Base-by-base conservation (phyloP, 768 basidiomycete genomes). In the Strobilomyces dryophilus region DNA sequence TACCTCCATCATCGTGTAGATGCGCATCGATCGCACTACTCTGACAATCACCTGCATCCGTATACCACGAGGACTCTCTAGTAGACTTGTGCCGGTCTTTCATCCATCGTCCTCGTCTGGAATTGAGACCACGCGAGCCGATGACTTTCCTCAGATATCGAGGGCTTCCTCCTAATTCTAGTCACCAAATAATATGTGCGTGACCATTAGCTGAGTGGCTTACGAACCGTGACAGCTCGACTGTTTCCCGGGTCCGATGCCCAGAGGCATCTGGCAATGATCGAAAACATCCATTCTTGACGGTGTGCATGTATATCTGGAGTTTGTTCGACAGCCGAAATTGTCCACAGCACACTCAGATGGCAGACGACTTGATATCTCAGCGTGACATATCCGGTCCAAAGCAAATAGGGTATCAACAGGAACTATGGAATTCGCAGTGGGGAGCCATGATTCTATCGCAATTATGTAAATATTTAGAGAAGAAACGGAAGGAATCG, bases 391-490 rank as follows among this genome's bases (percentile, higher is more conserved):
- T 51, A 59, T 74, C 34, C 68, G 68, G 56, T 73, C 72, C 55
- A 77, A 64, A 24, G 75, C 69, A 57, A 76, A 70, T 27, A 74
- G 70, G 27, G 74, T 61, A 59, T 74, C 73, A 59, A 72, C 71
- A 51, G 69, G 68, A 45, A 8, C 61, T 62, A 79, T 65, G 21
- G 71, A 69, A 61, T 77, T 79, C 64, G 77, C 67, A 64, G 70
- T 67, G 73, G 45, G 34, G 5, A 74, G 70, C 72, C 76, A 80
- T 74, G 66, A 76, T 74, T 65, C 71, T 74, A 67, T 75, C 71
- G 63, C 72, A 77, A 68, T 71, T 77, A 70, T 66, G 66, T 59
- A 64, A 64, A 74, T 72, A 68, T 69, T 73, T 61, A 58, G 61
- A 64, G 54, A 66, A 57, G 49, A 61, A 61, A 64, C 62, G 59